Conservation (phyloP, 495 filamentous ascomycete species). For the Annulohypoxylon moriforme region DNA sequence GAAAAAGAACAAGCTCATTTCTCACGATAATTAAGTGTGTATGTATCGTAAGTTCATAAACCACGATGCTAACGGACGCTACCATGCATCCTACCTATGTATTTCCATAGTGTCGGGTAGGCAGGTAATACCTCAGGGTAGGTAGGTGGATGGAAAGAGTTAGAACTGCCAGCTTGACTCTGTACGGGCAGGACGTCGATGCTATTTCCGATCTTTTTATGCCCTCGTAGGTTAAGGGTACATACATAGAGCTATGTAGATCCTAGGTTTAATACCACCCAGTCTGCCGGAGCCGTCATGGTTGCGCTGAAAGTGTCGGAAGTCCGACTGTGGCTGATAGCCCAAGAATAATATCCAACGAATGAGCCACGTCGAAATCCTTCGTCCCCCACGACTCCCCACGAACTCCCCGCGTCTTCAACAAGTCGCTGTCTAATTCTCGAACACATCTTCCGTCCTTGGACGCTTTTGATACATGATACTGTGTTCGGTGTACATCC, state of each 20-base stretch:
- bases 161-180: conserved; percentile 1
- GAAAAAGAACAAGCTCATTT: not conserved
- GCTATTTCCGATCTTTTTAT: conserved; percentile 2
- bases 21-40: conserved; percentile 2
- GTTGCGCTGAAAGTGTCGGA: conserved; percentile 24
- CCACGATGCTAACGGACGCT: not conserved
- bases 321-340: conserved; percentile 38
- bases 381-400: conserved; percentile 23
- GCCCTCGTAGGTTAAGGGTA: conserved; percentile 8
- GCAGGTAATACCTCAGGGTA: not conserved
- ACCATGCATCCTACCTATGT: not conserved
- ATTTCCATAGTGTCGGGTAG: not conserved
- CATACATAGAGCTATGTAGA: not conserved
- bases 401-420: conserved; percentile 15
- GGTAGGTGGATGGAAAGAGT: conserved; percentile 8
- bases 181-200: not conserved
- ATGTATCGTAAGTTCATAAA: conserved; percentile 6
- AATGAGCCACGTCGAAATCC: conserved; percentile 5
- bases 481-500: conserved; percentile 1
- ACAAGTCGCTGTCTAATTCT: not conserved
- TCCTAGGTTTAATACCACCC: conserved; percentile 3
- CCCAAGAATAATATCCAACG: not conserved
- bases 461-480: conserved; percentile 7
- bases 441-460: conserved; percentile 21
- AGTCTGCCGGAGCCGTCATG: conserved; percentile 13